phyloP scores from a whole-genome alignment of 2,329 filamentous ascomycete genomes.

The Chaetomium sp. region DNA sequence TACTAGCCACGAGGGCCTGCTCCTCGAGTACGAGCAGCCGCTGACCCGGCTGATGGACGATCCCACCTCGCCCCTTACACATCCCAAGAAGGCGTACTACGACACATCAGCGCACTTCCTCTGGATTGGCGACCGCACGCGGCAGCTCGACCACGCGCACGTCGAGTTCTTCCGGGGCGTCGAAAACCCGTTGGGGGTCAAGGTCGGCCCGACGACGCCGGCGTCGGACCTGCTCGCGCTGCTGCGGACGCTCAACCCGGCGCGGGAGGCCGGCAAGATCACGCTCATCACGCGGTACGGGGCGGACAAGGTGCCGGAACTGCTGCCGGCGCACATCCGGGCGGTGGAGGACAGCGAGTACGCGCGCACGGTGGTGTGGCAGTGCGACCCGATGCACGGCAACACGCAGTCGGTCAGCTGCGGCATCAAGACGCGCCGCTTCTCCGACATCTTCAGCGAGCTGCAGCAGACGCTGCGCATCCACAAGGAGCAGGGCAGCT shows the following conservation, averaged over 20 bases:
- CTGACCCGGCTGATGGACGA: constrained; percentile 73
- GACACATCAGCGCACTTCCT: constrained; percentile 96
- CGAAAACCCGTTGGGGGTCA: constrained; percentile 93
- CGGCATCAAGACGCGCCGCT: constrained; percentile 90
- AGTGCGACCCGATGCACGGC: constrained; percentile 99
- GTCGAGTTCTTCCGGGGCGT: constrained; percentile 98
- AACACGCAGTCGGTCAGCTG: constrained; percentile 66
- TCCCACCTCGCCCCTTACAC: constrained; percentile 46
- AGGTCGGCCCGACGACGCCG: constrained; percentile 86
- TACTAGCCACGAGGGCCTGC: constrained; percentile 91
- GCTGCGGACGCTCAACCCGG: constrained; percentile 83
- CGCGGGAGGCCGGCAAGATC: constrained; percentile 82
- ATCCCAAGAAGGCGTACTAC: constrained; percentile 68
- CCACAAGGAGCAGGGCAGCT: constrained; percentile 80
- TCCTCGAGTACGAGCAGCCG: constrained; percentile 91
- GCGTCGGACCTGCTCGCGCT: constrained; percentile 74
- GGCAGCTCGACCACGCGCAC: constrained; percentile 89
- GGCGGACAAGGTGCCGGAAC: constrained; percentile 69
- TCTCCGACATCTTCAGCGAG: constrained; percentile 87
- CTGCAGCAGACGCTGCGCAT: constrained; percentile 80
- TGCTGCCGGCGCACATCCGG: constrained; percentile 83
- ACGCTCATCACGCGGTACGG: constrained; percentile 97
- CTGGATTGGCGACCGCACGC: constrained; percentile 96
- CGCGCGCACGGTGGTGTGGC: constrained; percentile 76
- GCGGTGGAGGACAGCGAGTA: constrained; percentile 81